phyloP scores from a whole-genome alignment of 257 asterid genomes.

The Rehmannia glutinosa region DNA sequence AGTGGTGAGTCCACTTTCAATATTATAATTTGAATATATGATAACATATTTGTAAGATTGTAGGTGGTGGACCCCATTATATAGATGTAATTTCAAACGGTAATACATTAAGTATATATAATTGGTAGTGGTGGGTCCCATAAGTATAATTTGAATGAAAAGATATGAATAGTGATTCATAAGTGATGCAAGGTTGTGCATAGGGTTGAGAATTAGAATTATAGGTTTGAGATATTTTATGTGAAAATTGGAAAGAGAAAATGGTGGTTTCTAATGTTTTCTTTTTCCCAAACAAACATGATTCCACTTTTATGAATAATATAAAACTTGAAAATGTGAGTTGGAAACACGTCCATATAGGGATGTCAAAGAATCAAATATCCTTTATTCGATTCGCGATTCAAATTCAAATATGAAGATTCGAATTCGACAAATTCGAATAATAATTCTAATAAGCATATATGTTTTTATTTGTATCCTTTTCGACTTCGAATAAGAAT shows the following conservation, averaged over 20 bases:
- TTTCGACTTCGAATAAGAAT: no score
- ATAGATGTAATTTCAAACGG: not conserved
- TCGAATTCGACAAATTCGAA: no score
- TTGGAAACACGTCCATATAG: no score
- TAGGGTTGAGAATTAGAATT: not conserved
- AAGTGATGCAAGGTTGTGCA: not conserved
- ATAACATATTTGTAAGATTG: not conserved
- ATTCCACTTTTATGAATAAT: not conserved
- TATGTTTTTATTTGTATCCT: no score
- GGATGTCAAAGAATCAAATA: no score
- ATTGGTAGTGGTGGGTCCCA: not conserved
- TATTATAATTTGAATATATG: not conserved
- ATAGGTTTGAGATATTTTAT: not conserved
- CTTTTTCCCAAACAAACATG: not conserved
- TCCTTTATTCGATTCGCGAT: no score
- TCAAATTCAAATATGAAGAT: no score
- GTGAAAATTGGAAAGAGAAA: not conserved
- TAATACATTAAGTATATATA: not conserved
- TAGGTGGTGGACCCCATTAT: not conserved
- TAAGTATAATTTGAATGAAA: not conserved
- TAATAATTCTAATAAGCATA: no score
- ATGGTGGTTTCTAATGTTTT: not conserved
- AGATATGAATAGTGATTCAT: not conserved
- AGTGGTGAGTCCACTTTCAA: not conserved
- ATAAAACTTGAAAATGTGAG: not conserved